Evolutionary conservation across 768 basidiomycete genomes (phyloP).

Genomic region (Kwoniella pini): DNA sequence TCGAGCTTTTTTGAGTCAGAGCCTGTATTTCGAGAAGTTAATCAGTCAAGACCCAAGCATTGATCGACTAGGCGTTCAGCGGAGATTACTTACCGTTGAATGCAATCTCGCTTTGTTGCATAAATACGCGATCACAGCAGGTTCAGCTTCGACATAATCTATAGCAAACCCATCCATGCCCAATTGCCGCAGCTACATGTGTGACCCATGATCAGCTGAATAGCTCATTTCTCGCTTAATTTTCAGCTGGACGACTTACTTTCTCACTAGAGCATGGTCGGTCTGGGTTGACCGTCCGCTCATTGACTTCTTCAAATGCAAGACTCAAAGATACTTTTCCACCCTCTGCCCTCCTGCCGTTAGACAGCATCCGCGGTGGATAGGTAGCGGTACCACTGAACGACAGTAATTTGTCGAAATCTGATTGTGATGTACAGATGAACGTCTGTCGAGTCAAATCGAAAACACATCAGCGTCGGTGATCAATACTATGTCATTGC

Average conservation of each 20-base stretch:
- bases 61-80: no score
- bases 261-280: slow-evolving; percentile 58
- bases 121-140: slow-evolving; percentile 72
- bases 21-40: no score
- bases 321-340: slow-evolving; percentile 30
- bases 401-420: slow-evolving; percentile 70
- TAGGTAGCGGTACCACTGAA: slow-evolving; percentile 60
- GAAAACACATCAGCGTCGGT: not conserved
- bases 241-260: slow-evolving; percentile 56
- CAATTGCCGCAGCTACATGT: slow-evolving; percentile 60
- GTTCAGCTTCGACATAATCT: slow-evolving; percentile 75
- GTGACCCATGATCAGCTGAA: no score
- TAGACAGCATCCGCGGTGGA: slow-evolving; percentile 7
- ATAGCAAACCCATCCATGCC: slow-evolving; percentile 83
- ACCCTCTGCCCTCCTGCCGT: not conserved
- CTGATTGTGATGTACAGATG: slow-evolving; percentile 77
- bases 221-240: not conserved
- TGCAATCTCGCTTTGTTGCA: slow-evolving; percentile 67
- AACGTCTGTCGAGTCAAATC: slow-evolving; percentile 78
- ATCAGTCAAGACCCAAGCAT: no score
- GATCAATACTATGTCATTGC: not conserved
- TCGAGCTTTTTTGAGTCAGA: slow-evolving; percentile 14
- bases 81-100: slow-evolving; percentile 65
- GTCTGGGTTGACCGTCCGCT: slow-evolving; percentile 26
- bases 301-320: slow-evolving; percentile 25